Evolutionary conservation across 2,329 filamentous ascomycete genomes (phyloP).

Genomic region (Colletotrichum cuscutae): DNA sequence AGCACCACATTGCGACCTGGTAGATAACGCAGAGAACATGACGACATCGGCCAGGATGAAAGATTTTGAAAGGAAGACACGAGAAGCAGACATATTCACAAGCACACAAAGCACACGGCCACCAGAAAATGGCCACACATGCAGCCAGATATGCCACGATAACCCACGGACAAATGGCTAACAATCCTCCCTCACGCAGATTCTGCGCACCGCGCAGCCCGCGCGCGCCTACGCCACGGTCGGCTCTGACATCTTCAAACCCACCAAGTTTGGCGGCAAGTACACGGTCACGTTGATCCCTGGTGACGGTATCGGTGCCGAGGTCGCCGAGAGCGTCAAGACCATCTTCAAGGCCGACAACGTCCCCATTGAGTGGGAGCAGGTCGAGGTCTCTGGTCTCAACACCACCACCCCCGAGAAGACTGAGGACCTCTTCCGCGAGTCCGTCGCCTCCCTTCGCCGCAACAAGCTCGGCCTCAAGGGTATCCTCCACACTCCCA

Average conservation of each 20-base stretch:
- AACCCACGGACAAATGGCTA: conserved; percentile 34
- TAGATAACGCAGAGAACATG: neutral
- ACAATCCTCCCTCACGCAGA: conserved; percentile 46
- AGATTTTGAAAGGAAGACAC: neutral
- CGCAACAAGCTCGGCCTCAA: conserved; percentile 99
- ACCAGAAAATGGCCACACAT: conserved; percentile 61
- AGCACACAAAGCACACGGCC: conserved; percentile 55
- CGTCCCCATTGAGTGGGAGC: conserved; percentile 98
- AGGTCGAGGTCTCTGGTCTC: conserved; percentile 94
- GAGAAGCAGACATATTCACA: conserved; percentile 8
- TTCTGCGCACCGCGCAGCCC: conserved; percentile 60
- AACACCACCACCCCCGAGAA: conserved; percentile 82
- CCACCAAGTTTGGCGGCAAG: conserved; percentile 98
- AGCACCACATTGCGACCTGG: neutral
- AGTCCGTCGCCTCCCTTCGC: conserved; percentile 94
- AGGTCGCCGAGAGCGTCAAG: conserved; percentile 98
- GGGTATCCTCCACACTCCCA: conserved; percentile 97
- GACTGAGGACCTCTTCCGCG: conserved; percentile 93
- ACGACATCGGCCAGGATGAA: neutral
- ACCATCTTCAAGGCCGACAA: conserved; percentile 99
- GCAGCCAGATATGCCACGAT: conserved; percentile 35
- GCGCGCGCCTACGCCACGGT: conserved; percentile 79
- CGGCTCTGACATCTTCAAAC: conserved; percentile 97
- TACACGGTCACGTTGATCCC: conserved; percentile 99
- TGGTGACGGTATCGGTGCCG: conserved; percentile 97